Base-by-base conservation (phyloP, 805 yeast genomes). In the Sungouiozyma intestinalis region DNA sequence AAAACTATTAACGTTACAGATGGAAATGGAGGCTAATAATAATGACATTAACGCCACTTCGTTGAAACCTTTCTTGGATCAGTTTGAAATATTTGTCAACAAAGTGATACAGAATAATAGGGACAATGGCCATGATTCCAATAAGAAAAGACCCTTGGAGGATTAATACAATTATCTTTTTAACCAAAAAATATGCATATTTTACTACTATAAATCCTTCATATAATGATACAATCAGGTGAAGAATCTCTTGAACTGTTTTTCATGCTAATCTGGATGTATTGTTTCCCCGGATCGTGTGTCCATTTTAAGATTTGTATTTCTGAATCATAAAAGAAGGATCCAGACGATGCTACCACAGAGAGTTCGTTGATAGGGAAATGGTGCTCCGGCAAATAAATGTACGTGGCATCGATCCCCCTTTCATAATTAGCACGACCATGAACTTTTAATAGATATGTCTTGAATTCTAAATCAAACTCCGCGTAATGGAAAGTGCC, bases 321-420 rank as follows among this genome's bases (percentile, higher is more conserved):
- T 3, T 66, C 58, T 16, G 68, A 66, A 51, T 78, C 74, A 48
- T 72, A 72, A 38, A 67, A 66, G 50, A 79, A 74, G 11, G 59
- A 55, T 0, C 94, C 94, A 1, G 77, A 64, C 3, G 77, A 67
- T 13, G 77, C 64, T 15, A 64, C 65, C 6, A 84, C 68, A 14
- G 69, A 71, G 11, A 69, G 42, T 45, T 66, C 69, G 43, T 67
- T 76, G 38, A 60, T 55, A 38, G 63, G 77, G 67, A 73, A 87
- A 57, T 88, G 95, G 68, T 77, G 72, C 19, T 67, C 68, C 0
- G 97, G 97, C 20, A 86, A 53, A 53, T 68, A 83, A 2, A 88
- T 72, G 38, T 72, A 60, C 0, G 90, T 79, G 3, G 42, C 38
- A 27, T 27, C 47, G 5, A 16, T 16, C 2, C 38, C 39, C 16